phyloP scores from a whole-genome alignment of 495 filamentous ascomycete species.

The Podospora appendiculata region DNA sequence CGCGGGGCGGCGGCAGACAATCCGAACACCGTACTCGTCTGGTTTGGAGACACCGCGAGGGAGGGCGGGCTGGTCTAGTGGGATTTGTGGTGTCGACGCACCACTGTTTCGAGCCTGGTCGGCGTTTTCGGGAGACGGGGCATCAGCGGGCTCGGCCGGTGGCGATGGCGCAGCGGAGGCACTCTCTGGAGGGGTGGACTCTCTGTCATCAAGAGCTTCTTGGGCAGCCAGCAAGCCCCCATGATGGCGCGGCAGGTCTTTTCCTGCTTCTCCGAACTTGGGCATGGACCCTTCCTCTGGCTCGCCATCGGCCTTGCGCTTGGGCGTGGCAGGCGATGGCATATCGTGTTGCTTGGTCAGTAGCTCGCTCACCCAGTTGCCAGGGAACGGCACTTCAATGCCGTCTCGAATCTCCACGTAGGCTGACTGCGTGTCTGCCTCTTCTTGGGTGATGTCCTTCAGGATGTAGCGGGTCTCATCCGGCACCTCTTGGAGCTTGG shows the following conservation, averaged over 20 bases:
- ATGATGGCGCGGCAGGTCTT: conserved; percentile 27
- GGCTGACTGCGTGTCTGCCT: conserved; percentile 19
- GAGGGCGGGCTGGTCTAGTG: conserved; percentile 22
- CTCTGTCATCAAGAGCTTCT: conserved; percentile 26
- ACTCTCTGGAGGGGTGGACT: conserved; percentile 17
- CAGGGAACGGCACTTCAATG: conserved; percentile 28
- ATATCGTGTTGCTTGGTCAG: conserved; percentile 16
- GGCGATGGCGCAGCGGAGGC: conserved; percentile 33
- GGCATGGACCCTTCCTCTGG: conserved; percentile 32
- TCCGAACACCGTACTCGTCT: conserved; percentile 34
- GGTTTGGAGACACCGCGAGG: conserved; percentile 29
- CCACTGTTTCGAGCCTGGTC: conserved; percentile 9
- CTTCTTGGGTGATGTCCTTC: conserved; percentile 22
- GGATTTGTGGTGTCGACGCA: conserved; percentile 10
- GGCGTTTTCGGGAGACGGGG: conserved; percentile 6
- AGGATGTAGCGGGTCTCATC: conserved; percentile 21
- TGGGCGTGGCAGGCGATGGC: conserved; percentile 12
- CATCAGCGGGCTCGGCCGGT: conserved; percentile 16
- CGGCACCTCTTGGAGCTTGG: conserved; percentile 22
- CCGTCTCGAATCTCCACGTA: conserved; percentile 21
- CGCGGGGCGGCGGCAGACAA: conserved; percentile 21
- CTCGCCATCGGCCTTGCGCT: conserved; percentile 34
- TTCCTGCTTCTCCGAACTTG: conserved; percentile 15
- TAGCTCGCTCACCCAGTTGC: conserved; percentile 13
- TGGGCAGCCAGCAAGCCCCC: conserved; percentile 36